Base-by-base conservation (phyloP, 805 yeast genomes). In the Pichia membranifaciens region DNA sequence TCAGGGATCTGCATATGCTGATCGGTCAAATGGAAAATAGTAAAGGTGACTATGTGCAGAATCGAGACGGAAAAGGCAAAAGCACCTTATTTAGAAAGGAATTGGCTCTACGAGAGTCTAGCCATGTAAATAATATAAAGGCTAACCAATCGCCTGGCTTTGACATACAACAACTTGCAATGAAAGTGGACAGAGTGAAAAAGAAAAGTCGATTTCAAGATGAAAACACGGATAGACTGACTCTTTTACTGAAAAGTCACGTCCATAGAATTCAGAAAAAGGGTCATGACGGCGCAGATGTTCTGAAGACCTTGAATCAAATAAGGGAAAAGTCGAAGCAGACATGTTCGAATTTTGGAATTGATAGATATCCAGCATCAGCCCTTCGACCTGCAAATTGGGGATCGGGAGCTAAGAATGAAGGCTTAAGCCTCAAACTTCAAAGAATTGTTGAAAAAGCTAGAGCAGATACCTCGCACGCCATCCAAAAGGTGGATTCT, bases 241-340 rank as follows among this genome's bases (percentile, higher is more conserved):
- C 16, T 12, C 29, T 18, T 16, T 20, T 38, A 18, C n/a, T 9
- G n/a, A 12, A 37, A 16, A 16, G 23, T 16, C n/a, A 10, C 39
- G 5, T n/a, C 23, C 39, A 25, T 10, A 25, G 10, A 25, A 25
- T 7, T 25, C 29, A 25, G 10, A 25, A 33, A 33, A 33, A 33
- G 13, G 36, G 18, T 3, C 16, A 39, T 16, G 29, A 23, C 17
- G 20, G 33, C n/a, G n/a, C 17, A 5, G 32, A 39, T 21, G 18
- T 41, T 7, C 21, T 31, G 21, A 20, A 41, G 32, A 31, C n/a
- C 13, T 17, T 41, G 3, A 28, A 41, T 18, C 9, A 43, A 9
- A 17, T 43, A 15, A 34, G 47, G 21, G 47, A 43, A 25, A 43
- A 37, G 15, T 43, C 47, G 12, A 43, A 43, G 20, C 28, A 43